Base-by-base conservation (phyloP, 495 filamentous ascomycete genomes). In the Melanomma pulvis-pyrius region DNA sequence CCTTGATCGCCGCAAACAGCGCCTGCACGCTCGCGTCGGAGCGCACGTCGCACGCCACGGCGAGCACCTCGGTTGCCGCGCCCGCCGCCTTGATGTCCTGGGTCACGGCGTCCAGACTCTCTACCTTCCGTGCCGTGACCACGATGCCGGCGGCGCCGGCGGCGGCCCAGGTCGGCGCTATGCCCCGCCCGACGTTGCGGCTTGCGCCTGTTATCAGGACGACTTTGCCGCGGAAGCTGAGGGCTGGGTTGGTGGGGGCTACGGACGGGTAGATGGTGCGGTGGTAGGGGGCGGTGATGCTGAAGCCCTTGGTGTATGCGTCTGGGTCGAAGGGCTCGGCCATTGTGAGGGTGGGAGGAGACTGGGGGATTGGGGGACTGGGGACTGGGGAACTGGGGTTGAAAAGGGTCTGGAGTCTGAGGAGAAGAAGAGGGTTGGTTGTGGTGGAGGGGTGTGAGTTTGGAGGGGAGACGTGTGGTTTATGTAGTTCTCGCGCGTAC, bases 201-300 rank as follows among this genome's bases (percentile, higher is more conserved):
- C 8, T 21, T 19, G 62, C 54, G 36, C 62, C 62, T 17, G 54
- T 59, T 1, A 65, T 52, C 2, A 65, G 53, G n/a, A 59, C 62
- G 24, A 55, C 34, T 48, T 64, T 64, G 2, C 52, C 61, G 1
- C 3, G 1, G 5, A 15, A 12, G 15, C 15, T 30, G n/a, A 36
- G 36, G 5, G 36, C 8, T 2, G 36, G 30, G 12, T 49, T n/a
- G 26, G 6, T 29, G 3, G 57, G 57, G 24, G 44, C 30, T 9
- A 60, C 39, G 41, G 39, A 9, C 4, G 57, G 57, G 44, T 60
- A 60, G 2, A 60, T 15, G 25, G 48, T 41, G 1, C 57, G 57
- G 44, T 60, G 57, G 22, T 30, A 48, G 19, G 57, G n/a, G 7
- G 1, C 13, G 8, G 57, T 60, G 28, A 60, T 26, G 19, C 29